Evolutionary conservation across 2,329 filamentous ascomycete species (phyloP), one percentile per base, ranked within the genome.

Genomic region (Pestalotiopsis sp.): DNA sequence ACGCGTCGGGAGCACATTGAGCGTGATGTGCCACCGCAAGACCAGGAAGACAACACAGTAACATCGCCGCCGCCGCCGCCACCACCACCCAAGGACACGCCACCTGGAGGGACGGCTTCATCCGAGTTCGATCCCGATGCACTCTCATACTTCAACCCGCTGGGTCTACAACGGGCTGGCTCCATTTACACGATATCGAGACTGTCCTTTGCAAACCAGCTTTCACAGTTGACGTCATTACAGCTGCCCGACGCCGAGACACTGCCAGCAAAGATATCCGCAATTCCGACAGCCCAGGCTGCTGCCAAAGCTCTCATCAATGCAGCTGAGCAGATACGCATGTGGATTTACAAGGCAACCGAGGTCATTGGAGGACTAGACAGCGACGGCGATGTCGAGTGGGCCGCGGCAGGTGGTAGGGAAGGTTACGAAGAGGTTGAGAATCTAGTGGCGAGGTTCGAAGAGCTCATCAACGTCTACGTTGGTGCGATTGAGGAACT

Each of bases 371-470:
- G 89, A 67, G 95, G 95, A 4, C 84, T 99, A 57, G 94, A 98
- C 78, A 94, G 95, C 66, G 95, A 98, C 71, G 96, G 98, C 79
- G 96, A 99, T 77, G 94, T 98, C 17, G 95, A 98, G 80, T 99
- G 96, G 96, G 95, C 96, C 2, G 95, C 95, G 1, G 89, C 89
- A 6, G 96, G 94, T 66, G 96, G 96, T 2, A 86, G 92, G 70
- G 93, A 95, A 79, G 93, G 93, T 2, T 84, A 95, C 45, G 91
- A 90, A 65, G 90, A 92, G 73, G 90, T 92, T 27, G 90, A 92
- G 75, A 88, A 84, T 72, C 90, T 95, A 25, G 95, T 98, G 70
- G 84, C 87, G 49, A 91, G 93, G 64, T 99, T 98, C 75, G 94
- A 97, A 77, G 89, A 91, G 65, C 85, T 99, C 68, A 94, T 98